These are phyloP conservation scores for Hygrophorus pudorinus DNA, from an alignment of 768 basidiomycete genomes.

Conservation along the genomic window DNA sequence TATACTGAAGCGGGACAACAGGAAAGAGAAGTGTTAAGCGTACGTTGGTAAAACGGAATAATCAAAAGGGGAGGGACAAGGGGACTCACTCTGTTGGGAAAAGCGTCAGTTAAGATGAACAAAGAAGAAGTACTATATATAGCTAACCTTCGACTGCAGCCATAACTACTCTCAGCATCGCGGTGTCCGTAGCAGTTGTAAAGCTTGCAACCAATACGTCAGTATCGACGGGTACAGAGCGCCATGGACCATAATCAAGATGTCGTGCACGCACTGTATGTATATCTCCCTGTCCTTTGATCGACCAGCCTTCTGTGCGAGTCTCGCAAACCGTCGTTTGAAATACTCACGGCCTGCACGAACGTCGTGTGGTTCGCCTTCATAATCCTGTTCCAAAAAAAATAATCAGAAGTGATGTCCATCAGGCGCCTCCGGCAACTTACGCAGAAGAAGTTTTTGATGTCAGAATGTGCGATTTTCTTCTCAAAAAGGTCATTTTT, in stretches of 20 bases:
- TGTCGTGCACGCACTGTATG: slow-evolving; percentile 63
- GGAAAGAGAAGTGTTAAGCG: slow-evolving; percentile 13
- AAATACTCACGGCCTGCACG: slow-evolving; percentile 83
- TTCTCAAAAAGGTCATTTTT: slow-evolving; percentile 89
- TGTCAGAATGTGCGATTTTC: slow-evolving; percentile 74
- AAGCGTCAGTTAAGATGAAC: slow-evolving; percentile 5
- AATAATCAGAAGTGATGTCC: slow-evolving; percentile 2
- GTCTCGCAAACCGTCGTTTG: slow-evolving; percentile 69
- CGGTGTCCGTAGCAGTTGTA: slow-evolving; percentile 88
- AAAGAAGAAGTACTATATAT: slow-evolving; percentile 1
- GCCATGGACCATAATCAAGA: neutral
- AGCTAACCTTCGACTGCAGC: slow-evolving; percentile 86
- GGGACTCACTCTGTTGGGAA: slow-evolving; percentile 54
- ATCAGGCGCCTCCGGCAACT: slow-evolving; percentile 12
- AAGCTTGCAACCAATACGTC: slow-evolving; percentile 36
- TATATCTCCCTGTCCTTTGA: slow-evolving; percentile 87
- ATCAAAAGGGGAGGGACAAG: slow-evolving; percentile 7
- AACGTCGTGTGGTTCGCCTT: slow-evolving; percentile 65
- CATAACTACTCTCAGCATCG: slow-evolving; percentile 84
- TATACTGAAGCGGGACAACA: slow-evolving; percentile 39
- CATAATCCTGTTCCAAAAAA: slow-evolving; percentile 53
- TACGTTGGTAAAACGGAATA: slow-evolving; percentile 14
- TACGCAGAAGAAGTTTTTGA: slow-evolving; percentile 85
- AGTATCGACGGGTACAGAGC: neutral
- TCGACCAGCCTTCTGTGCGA: slow-evolving; percentile 79